Percentiles rank a stretch among this genome's conserved stretches.
Evolutionary conservation across 306 rosid genomes (phyloP).

Genomic region (Dalbergia oliveri): DNA sequence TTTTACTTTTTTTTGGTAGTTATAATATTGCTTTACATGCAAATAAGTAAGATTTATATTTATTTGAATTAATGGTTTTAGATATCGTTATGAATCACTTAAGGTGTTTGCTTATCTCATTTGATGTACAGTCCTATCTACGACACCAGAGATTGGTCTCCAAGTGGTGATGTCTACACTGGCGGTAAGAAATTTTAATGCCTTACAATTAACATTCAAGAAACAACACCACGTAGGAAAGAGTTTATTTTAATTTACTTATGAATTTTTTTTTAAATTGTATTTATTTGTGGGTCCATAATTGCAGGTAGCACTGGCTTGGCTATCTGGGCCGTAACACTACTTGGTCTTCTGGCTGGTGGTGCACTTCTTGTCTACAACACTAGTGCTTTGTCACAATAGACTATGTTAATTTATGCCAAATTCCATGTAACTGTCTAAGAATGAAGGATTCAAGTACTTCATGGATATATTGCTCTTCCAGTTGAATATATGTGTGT

Average conservation of each 20-base stretch:
- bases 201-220: slow-evolving; percentile 19
- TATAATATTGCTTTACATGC: too few relatives aligned
- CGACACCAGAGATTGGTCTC: slow-evolving; percentile 79
- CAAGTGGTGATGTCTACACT: slow-evolving; percentile 78
- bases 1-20: too few relatives aligned
- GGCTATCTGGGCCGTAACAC: slow-evolving; percentile 97
- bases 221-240: neutral
- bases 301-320: slow-evolving; percentile 82
- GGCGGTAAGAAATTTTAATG: slow-evolving; percentile 76
- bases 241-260: neutral
- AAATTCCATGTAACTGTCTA: slow-evolving; percentile 46
- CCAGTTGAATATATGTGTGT: slow-evolving; percentile 41
- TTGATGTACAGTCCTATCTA: slow-evolving; percentile 79
- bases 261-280: neutral
- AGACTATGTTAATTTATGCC: slow-evolving; percentile 42
- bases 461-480: slow-evolving; percentile 46
- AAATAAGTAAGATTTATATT: too few relatives aligned
- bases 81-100: too few relatives aligned
- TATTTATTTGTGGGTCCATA: slow-evolving; percentile 5
- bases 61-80: too few relatives aligned
- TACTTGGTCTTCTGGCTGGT: slow-evolving; percentile 84
- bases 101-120: too few relatives aligned
- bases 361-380: slow-evolving; percentile 98
- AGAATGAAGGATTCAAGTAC: slow-evolving; percentile 48
- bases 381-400: slow-evolving; percentile 95